A percentile compares a stretch with the other conserved stretches of the same genome.
These are phyloP conservation scores for Achlya hypogyna DNA, from an alignment of 352 stramenopile genomes.

Conservation along the genomic window DNA sequence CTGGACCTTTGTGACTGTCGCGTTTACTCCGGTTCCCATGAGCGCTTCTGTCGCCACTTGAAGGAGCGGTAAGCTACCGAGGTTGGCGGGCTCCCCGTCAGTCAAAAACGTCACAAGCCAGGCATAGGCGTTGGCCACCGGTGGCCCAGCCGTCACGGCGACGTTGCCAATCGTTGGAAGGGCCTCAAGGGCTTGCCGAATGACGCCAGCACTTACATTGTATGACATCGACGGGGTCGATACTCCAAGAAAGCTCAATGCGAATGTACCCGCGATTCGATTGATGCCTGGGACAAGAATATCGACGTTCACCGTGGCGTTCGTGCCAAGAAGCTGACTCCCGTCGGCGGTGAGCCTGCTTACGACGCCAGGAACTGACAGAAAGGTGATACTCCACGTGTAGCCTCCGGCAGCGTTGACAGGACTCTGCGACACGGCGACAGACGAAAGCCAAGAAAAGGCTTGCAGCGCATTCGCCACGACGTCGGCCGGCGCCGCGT, in stretches of 20 bases:
- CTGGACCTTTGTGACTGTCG: constrained; percentile 6
- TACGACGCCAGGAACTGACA: background rate
- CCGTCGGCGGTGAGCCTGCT: background rate
- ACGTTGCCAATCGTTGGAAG: constrained; percentile 5
- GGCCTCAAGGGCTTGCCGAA: background rate
- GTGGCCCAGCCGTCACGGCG: background rate
- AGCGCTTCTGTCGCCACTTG: constrained; percentile 22
- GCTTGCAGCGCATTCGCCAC: background rate
- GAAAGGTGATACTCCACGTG: background rate
- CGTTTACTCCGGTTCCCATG: constrained; percentile 20
- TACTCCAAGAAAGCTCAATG: background rate
- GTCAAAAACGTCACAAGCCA: constrained; percentile 12
- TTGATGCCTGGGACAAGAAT: background rate
- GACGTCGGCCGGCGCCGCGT: constrained; percentile 1
- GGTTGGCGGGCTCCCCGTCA: constrained; percentile 2
- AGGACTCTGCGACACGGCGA: background rate
- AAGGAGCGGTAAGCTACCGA: constrained; percentile 26
- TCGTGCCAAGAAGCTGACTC: background rate
- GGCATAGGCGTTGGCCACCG: background rate
- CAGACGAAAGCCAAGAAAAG: background rate
- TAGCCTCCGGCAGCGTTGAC: constrained; percentile 5
- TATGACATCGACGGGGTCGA: background rate
- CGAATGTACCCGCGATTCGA: background rate
- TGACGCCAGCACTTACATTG: background rate
- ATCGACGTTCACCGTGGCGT: background rate